These are phyloP conservation scores for Candida ascalaphidarum DNA, from an alignment of 805 yeast genomes.

Conservation along the genomic window DNA sequence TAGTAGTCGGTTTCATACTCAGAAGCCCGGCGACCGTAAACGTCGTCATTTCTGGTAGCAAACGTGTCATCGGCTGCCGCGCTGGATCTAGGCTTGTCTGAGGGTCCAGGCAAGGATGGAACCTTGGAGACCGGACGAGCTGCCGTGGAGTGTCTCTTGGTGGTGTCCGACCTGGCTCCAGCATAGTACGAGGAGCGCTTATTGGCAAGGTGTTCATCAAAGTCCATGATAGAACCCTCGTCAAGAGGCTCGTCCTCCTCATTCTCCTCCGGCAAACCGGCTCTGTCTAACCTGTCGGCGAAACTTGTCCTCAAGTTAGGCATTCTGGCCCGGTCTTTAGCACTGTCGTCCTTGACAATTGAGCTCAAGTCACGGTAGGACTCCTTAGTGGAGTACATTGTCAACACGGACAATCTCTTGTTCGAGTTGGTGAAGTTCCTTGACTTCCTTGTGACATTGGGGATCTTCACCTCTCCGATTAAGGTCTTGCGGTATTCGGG, in stretches of 20 bases:
- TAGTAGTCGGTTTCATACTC: constrained; percentile 19
- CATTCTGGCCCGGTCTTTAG: constrained; percentile 10
- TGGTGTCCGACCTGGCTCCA: too few relatives aligned
- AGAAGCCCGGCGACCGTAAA: constrained; percentile 8
- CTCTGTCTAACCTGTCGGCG: constrained; percentile 33
- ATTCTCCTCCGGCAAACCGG: constrained; percentile 18
- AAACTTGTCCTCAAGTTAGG: constrained; percentile 29
- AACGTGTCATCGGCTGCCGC: constrained; percentile 29
- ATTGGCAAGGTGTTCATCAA: constrained; percentile 23
- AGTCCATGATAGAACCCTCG: constrained; percentile 31
- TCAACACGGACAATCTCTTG: constrained; percentile 64
- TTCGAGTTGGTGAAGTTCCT: constrained; percentile 52
- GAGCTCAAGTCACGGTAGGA: constrained; percentile 53
- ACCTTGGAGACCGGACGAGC: constrained; percentile 21
- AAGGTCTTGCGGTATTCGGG: constrained; percentile 35
- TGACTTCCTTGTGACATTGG: constrained; percentile 64
- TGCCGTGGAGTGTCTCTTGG: constrained; percentile 1
- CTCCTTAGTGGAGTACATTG: constrained; percentile 60
- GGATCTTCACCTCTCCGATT: constrained; percentile 58
- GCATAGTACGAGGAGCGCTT: too few relatives aligned
- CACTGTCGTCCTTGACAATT: constrained; percentile 17
- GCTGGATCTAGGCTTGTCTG: constrained; percentile 3
- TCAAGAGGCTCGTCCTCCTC: constrained; percentile 22
- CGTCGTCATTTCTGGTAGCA: constrained; percentile 24
- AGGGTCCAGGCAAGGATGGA: constrained; percentile 21